Evolutionary conservation across 2,329 filamentous ascomycete genomes (phyloP).

Genomic region (Fusarium nisikadoi): DNA sequence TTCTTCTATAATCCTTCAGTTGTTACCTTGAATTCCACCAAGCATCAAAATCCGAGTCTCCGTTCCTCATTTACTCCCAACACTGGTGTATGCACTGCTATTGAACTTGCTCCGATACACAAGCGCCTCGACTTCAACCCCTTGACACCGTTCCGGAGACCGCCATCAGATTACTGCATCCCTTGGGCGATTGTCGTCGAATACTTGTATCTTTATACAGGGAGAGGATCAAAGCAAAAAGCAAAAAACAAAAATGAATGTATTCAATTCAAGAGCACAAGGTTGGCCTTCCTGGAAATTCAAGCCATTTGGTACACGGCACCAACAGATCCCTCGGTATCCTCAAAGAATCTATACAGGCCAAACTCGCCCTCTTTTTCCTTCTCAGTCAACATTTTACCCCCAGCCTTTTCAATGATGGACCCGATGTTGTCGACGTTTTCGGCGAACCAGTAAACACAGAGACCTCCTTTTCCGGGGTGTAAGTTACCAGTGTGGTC

Average conservation of each 20-base stretch:
- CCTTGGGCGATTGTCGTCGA: neutral
- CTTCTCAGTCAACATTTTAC: conserved; percentile 45
- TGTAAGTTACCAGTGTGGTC: conserved; percentile 39
- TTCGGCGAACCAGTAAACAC: conserved; percentile 47
- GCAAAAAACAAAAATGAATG: neutral
- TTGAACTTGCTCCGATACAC: conserved; percentile 4
- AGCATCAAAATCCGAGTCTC: conserved; percentile 29
- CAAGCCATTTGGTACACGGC: conserved; percentile 45
- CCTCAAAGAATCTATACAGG: conserved; percentile 46
- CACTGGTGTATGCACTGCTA: conserved; percentile 29
- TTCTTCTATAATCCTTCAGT: conserved; percentile 21
- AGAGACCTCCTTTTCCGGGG: conserved; percentile 44
- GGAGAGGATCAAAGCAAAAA: neutral
- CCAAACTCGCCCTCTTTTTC: conserved; percentile 44
- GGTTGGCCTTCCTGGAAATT: neutral
- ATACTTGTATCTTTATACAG: neutral
- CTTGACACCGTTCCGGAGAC: neutral
- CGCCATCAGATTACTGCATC: neutral
- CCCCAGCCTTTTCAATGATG: conserved; percentile 44
- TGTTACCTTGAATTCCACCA: conserved; percentile 29
- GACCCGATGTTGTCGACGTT: conserved; percentile 42
- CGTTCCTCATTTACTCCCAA: conserved; percentile 21
- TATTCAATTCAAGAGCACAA: neutral
- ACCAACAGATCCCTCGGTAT: conserved; percentile 48
- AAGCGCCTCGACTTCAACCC: neutral